Conservation (phyloP, 345 rosid species). For the Heritiera littoralis region DNA sequence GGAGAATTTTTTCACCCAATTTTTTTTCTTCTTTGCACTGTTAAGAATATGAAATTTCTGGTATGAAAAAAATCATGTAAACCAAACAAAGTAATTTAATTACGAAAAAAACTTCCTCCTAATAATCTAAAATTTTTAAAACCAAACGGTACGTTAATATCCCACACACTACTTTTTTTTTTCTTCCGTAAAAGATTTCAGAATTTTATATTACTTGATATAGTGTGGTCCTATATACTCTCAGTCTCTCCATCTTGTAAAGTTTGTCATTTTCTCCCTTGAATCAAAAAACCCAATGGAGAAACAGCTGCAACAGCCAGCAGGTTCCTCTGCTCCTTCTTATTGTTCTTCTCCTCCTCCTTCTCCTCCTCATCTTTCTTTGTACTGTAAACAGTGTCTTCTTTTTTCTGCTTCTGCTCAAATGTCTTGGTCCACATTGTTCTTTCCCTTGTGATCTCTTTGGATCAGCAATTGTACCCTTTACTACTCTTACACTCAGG, state of each 20-base stretch:
- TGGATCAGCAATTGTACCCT: conserved; percentile 20
- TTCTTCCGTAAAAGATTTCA: no score
- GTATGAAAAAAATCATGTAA: no score
- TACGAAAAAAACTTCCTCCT: not conserved
- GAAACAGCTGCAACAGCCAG: conserved; percentile 38
- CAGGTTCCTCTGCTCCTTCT: conserved; percentile 34
- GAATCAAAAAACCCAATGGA: conserved; percentile 39
- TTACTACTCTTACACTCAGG: conserved; percentile 26
- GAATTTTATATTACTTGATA: not conserved
- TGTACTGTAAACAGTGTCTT: conserved; percentile 18
- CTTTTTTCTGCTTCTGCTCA: conserved; percentile 29
- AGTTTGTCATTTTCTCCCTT: conserved; percentile 46
- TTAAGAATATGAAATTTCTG: no score
- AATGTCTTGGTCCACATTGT: conserved; percentile 33
- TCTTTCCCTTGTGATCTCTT: conserved; percentile 37
- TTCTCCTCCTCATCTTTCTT: conserved; percentile 28
- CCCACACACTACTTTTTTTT: no score
- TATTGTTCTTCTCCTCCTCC: conserved; percentile 1
- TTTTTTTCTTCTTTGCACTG: no score
- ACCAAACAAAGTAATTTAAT: not conserved
- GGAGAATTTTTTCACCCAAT: no score
- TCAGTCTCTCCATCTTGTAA: conserved; percentile 11
- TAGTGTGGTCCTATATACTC: conserved; percentile 14
- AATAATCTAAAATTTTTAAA: not conserved
- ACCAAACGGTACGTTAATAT: no score